Evolutionary conservation across 1,284 basidiomycete species (phyloP).

Genomic region (Malassezia psittaci): DNA sequence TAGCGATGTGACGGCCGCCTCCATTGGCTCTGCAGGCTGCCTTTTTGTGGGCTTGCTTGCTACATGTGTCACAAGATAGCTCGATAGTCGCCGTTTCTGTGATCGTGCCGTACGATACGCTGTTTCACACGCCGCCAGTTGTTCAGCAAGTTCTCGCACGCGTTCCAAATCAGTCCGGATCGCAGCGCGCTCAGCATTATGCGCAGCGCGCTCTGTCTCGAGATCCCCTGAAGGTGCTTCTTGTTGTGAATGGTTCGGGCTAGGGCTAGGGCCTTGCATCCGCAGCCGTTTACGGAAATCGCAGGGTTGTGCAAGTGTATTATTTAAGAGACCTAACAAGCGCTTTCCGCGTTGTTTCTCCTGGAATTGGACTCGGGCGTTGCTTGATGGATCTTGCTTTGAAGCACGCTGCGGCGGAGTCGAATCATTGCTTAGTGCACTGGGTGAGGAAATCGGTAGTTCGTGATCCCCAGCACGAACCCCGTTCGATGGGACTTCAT

Average conservation of each 20-base stretch:
- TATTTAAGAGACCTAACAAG: constrained; percentile 13
- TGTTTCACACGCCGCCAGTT: constrained; percentile 11
- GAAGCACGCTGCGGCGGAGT: too few relatives aligned
- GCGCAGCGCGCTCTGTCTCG: constrained; percentile 11
- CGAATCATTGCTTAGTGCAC: too few relatives aligned
- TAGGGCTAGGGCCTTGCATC: neutral
- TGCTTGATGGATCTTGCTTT: too few relatives aligned
- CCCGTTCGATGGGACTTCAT: too few relatives aligned
- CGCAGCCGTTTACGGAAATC: neutral
- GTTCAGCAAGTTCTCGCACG: constrained; percentile 9
- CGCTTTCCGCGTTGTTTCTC: constrained; percentile 13
- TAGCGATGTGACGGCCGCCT: neutral
- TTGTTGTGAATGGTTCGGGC: neutral
- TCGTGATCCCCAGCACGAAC: too few relatives aligned
- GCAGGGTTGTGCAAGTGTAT: constrained; percentile 10
- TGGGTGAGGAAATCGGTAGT: too few relatives aligned
- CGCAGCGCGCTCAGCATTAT: constrained; percentile 16
- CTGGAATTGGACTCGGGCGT: neutral
- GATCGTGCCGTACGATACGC: constrained; percentile 15
- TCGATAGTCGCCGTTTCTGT: constrained; percentile 18
- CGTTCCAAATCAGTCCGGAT: constrained; percentile 5
- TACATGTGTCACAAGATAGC: constrained; percentile 18
- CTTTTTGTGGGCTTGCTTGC: neutral
- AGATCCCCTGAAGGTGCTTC: neutral
- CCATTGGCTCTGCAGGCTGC: neutral